Percentiles rank a stretch among this genome's conserved stretches.
Evolutionary conservation across 2,329 filamentous ascomycete genomes (phyloP).

Genomic region (Pyrenochaeta sp.): DNA sequence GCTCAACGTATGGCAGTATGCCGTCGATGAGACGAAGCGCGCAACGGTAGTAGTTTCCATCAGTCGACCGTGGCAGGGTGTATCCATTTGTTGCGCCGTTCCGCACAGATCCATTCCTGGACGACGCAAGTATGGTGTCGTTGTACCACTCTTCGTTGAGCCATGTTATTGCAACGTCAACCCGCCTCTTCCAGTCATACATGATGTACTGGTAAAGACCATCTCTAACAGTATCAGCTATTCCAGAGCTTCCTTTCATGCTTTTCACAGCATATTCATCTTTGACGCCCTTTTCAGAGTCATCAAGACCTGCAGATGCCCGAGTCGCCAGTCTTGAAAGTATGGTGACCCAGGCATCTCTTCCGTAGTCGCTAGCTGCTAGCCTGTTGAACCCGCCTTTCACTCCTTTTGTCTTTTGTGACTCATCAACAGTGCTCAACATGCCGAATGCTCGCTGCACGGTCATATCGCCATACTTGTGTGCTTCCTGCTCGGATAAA

Average conservation of each 20-base stretch:
- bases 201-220: slow-evolving; percentile 84
- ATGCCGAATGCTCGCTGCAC: slow-evolving; percentile 80
- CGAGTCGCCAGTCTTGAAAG: slow-evolving; percentile 85
- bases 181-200: slow-evolving; percentile 88
- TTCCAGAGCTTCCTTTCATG: slow-evolving; percentile 49
- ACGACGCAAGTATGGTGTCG: slow-evolving; percentile 68
- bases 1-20: slow-evolving; percentile 89
- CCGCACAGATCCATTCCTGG: slow-evolving; percentile 22
- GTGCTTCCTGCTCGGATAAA: slow-evolving; percentile 73
- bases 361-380: slow-evolving; percentile 82
- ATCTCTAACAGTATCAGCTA: slow-evolving; percentile 78
- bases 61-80: slow-evolving; percentile 35
- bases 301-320: slow-evolving; percentile 74
- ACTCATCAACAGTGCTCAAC: slow-evolving; percentile 76
- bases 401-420: slow-evolving; percentile 57
- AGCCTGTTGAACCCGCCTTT: slow-evolving; percentile 80
- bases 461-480: slow-evolving; percentile 76
- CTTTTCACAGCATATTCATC: slow-evolving; percentile 57
- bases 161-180: slow-evolving; percentile 92
- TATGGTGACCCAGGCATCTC: slow-evolving; percentile 90
- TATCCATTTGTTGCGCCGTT: slow-evolving; percentile 56
- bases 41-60: slow-evolving; percentile 77
- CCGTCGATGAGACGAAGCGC: slow-evolving; percentile 83
- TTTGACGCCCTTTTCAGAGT: slow-evolving; percentile 69
- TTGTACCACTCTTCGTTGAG: slow-evolving; percentile 98